Evolutionary conservation across 2,329 filamentous ascomycete genomes (phyloP), one percentile per base, ranked within the genome.

Genomic region (Ceratocystis albifundus): DNA sequence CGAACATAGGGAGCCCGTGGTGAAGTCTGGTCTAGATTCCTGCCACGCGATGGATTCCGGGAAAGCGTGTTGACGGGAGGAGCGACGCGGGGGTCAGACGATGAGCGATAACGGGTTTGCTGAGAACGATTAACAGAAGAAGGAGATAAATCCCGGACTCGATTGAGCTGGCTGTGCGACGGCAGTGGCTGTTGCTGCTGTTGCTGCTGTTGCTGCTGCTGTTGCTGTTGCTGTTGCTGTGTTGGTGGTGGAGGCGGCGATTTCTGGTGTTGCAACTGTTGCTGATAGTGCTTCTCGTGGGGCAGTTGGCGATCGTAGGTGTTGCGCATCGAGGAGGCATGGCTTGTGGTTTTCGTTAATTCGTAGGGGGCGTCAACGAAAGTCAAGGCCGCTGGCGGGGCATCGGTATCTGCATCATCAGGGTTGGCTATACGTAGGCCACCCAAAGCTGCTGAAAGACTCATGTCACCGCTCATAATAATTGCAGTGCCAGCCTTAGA

Each of bases 371-470:
- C 3, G 25, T 66, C 50, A 30, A 45, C 55, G 45, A 53, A 28
- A 25, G 64, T 68, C 63, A 48, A 64, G 12, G 17, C 36, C 44
- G 46, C 68, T 68, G 66, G 70, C 65, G 66, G 71, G 69, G 69
- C 73, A 57, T 74, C 75, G 70, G 84, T 82, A 12, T 57, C 53
- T 25, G 53, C 53, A 77, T 94, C 86, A 78, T 96, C 92, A 66
- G 93, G 93, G 76, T 97, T 99, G 72, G 94, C 93, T 76, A 99
- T 97, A 75, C 93, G 90, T 76, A 99, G 81, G 73, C 93, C 93
- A 73, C 94, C 94, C 73, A 97, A 83, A 73, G 90, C 90, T 79
- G 92, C 89, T 74, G 91, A 94, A 71, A 97, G 85, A 77, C 89
- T 96, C 75, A 96, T 79, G 80, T 96, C 91, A 77, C 89, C 90